These are phyloP conservation scores for Nothophytophthora sp. DNA, from an alignment of 352 stramenopile species.

Conservation along the genomic window DNA sequence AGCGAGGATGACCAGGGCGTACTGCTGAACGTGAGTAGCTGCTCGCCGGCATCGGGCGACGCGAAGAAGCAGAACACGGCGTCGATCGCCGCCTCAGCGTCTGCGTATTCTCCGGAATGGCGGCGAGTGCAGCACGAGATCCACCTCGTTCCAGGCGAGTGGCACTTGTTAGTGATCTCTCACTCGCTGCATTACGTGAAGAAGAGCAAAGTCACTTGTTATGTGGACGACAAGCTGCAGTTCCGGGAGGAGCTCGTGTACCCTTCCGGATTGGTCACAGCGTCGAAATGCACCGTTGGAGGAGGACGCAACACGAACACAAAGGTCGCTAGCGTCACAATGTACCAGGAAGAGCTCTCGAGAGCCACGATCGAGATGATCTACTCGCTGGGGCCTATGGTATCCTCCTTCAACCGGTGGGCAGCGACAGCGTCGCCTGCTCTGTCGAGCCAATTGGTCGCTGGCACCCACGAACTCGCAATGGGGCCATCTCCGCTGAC, in stretches of 20 bases:
- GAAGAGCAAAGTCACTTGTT: constrained; percentile 82
- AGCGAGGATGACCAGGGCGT: constrained; percentile 28
- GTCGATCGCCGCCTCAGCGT: constrained; percentile 36
- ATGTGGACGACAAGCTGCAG: constrained; percentile 58
- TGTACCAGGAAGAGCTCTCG: constrained; percentile 82
- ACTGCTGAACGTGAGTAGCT: constrained; percentile 58
- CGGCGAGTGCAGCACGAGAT: constrained; percentile 53
- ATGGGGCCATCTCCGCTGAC: constrained; percentile 43
- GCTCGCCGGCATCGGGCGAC: constrained; percentile 32
- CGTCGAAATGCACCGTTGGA: constrained; percentile 74
- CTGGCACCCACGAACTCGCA: constrained; percentile 50
- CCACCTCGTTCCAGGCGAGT: constrained; percentile 34
- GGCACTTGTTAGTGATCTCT: constrained; percentile 75
- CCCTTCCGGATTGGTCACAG: constrained; percentile 67
- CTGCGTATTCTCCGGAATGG: constrained; percentile 48
- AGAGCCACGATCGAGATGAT: constrained; percentile 55
- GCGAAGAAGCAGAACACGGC: constrained; percentile 29
- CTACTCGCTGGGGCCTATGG: constrained; percentile 56
- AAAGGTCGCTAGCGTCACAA: constrained; percentile 68
- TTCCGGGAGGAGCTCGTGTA: constrained; percentile 81
- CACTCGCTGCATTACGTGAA: constrained; percentile 87
- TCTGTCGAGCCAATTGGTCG: constrained; percentile 35
- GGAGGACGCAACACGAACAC: constrained; percentile 36
- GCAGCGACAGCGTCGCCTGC: constrained; percentile 19
- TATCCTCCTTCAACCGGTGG: constrained; percentile 64